Base-by-base conservation (phyloP, 495 filamentous ascomycete genomes). In the Rhizodiscina lignyota region DNA sequence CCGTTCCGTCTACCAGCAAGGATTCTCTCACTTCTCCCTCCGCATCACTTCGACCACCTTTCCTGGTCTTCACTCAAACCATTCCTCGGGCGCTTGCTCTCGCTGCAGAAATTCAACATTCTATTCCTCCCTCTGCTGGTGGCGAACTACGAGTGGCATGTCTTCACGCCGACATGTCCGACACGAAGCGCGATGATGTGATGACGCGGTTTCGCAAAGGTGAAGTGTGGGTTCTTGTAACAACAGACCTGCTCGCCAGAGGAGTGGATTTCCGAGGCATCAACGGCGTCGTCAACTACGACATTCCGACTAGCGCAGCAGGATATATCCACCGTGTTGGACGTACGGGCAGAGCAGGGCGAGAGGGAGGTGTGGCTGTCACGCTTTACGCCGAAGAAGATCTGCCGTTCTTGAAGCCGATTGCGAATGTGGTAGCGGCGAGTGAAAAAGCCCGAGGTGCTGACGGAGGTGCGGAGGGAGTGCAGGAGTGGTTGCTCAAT, bases 311-410 rank as follows among this genome's bases (percentile, higher is more conserved):
- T 24, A 86, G 82, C 0, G 74, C 77, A 4, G 83, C 85, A 3
- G 72, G 77, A 4, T 97, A 97, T 44, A 78, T 97, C 16, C 89
- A 97, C 58, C 82, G 89, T 17, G 82, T 86, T 1, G 89, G 89
- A 3, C 71, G 89, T 35, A 96, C 91, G 0, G 89, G 86, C 1
- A 64, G 89, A 35, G 87, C 85, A 1, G 87, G 89, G 2, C 68
- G 83, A 33, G 72, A 78, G 48, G 87, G 86, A 19, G 89, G 89
- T 17, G 69, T 91, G n/a, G 85, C 83, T 0, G 77, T 96, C 0
- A 96, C 89, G 1, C 76, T 87, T 39, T 97, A 92, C 47, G 96
- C 89, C 0, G 83, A 89, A 50, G 89, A 92, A 33, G 89, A 97
- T 51, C 74, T 94, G 17, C 74, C 78, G 1, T 83, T 84, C 44